Base-by-base conservation (phyloP, 768 basidiomycete species). In the Leccinellum rugosiceps region DNA sequence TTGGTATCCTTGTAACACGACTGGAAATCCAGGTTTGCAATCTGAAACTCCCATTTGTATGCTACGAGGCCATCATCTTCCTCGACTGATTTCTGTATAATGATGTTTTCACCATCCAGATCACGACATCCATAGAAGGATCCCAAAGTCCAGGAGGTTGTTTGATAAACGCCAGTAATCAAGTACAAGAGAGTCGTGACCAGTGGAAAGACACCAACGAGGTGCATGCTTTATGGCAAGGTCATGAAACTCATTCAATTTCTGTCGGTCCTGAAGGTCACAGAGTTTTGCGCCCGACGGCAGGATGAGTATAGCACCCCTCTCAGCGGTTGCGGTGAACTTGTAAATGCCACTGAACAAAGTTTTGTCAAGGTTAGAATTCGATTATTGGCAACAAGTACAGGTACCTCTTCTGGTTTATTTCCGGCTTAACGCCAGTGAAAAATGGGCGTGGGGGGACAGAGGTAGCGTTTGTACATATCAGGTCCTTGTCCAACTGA, bases 281-380 rank as follows among this genome's bases (percentile, higher is more conserved):
- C 0, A 21, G 14, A 38, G 54, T 15, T 25, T 21, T n/a, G 57
- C 57, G 14, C 57, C 59, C 0, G 19, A 58, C 17, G 53, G 57
- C n/a, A 53, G 50, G 30, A 58, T 52, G 43, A 60, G 43, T 14
- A 58, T 55, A 23, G 58, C 53, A 1, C 58, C 58, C 19, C 6
- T 15, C 1, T 32, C 31, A 7, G 50, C n/a, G 9, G 4, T 28
- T 9, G 47, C 30, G 4, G 11, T 50, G 53, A 59, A 59, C 14
- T 30, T 19, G 34, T 50, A 58, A 15, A 44, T 44, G 43, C 10
- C 43, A 44, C 43, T 44, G 6, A 44, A 34, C 34, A 34, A 15
- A 15, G 15, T 0, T 11, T 10, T 43, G 41, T 19, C 35, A 38
- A 3, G 10, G 35, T 41, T 3, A 41, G 38, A 21, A 44, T 21